phyloP scores from a whole-genome alignment of 2,329 filamentous ascomycete genomes.

The Zymoseptoria brevis region DNA sequence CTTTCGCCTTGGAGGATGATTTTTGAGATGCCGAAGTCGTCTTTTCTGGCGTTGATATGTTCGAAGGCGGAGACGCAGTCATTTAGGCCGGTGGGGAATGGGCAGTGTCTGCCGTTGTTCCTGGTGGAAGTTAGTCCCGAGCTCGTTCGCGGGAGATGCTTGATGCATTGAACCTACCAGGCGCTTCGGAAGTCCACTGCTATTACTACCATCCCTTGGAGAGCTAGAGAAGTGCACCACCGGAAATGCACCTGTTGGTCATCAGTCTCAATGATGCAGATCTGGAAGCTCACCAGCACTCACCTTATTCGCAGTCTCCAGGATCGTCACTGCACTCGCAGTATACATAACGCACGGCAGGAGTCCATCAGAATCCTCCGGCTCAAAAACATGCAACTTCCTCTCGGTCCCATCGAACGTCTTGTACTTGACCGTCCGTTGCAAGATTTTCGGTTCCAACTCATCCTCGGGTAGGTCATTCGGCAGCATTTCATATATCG shows the following conservation, averaged over 20 bases:
- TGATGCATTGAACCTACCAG: slow-evolving; percentile 7
- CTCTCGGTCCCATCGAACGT: slow-evolving; percentile 20
- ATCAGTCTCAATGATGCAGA: slow-evolving; percentile 2
- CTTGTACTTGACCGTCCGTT: slow-evolving; percentile 12
- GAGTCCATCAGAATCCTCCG: slow-evolving; percentile 5
- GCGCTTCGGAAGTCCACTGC: slow-evolving; percentile 29
- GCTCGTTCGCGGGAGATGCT: not conserved
- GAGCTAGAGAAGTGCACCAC: slow-evolving; percentile 23
- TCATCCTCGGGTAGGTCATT: slow-evolving; percentile 39
- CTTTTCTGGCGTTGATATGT: slow-evolving; percentile 17
- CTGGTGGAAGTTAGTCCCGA: not conserved
- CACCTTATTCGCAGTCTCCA: slow-evolving; percentile 14
- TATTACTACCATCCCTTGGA: slow-evolving; percentile 19
- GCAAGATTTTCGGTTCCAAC: slow-evolving; percentile 11
- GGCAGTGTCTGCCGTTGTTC: slow-evolving; percentile 15
- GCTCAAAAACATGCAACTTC: slow-evolving; percentile 15
- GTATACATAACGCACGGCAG: slow-evolving; percentile 23
- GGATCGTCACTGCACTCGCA: slow-evolving; percentile 24
- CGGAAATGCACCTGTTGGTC: slow-evolving; percentile 17
- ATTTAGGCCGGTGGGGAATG: slow-evolving; percentile 25
- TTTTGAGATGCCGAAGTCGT: slow-evolving; percentile 20
- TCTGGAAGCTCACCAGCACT: not conserved
- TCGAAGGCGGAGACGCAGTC: slow-evolving; percentile 24
- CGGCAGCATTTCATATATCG: slow-evolving; percentile 76
- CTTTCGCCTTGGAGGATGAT: slow-evolving; percentile 26